These are phyloP conservation scores for Saccharomycopsis synnaedendra DNA, from an alignment of 805 yeast genomes.

Conservation along the genomic window DNA sequence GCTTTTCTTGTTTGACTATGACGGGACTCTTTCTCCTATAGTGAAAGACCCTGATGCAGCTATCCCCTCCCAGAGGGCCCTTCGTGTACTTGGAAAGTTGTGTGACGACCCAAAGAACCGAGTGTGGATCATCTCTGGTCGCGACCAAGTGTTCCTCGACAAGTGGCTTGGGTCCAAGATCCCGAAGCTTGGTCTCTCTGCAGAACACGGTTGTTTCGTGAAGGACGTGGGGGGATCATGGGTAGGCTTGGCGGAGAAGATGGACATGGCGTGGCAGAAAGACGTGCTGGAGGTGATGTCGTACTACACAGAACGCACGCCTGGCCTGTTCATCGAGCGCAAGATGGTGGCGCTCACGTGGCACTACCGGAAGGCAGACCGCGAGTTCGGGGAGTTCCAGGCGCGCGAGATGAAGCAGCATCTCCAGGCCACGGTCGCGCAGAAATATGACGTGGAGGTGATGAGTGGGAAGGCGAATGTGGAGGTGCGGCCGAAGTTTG, in stretches of 20 bases:
- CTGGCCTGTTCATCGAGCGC: conserved; percentile 77
- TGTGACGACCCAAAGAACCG: conserved; percentile 70
- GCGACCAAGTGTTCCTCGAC: conserved; percentile 84
- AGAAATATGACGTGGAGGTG: conserved; percentile 74
- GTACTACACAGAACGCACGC: conserved; percentile 76
- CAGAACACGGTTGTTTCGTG: conserved; percentile 97
- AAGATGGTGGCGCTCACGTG: conserved; percentile 93
- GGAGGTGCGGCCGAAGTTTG: conserved; percentile 92
- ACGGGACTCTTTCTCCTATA: conserved; percentile 94
- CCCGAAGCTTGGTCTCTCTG: conserved; percentile 66
- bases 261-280: conserved; percentile 93
- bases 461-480: conserved; percentile 96
- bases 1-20: conserved; percentile 86
- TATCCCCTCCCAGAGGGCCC: conserved; percentile 71
- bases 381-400: conserved; percentile 83
- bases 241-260: conserved; percentile 72
- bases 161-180: conserved; percentile 71
- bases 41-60: conserved; percentile 98
- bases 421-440: conserved; percentile 46
- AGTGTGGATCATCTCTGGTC: conserved; percentile 92
- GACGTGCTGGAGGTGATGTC: conserved; percentile 65
- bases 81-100: conserved; percentile 45
- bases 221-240: conserved; percentile 59
- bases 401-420: conserved; percentile 63
- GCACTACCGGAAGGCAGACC: conserved; percentile 95